phyloP scores from a whole-genome alignment of 2,329 filamentous ascomycete genomes.

The Cordyceps cateniannulata region DNA sequence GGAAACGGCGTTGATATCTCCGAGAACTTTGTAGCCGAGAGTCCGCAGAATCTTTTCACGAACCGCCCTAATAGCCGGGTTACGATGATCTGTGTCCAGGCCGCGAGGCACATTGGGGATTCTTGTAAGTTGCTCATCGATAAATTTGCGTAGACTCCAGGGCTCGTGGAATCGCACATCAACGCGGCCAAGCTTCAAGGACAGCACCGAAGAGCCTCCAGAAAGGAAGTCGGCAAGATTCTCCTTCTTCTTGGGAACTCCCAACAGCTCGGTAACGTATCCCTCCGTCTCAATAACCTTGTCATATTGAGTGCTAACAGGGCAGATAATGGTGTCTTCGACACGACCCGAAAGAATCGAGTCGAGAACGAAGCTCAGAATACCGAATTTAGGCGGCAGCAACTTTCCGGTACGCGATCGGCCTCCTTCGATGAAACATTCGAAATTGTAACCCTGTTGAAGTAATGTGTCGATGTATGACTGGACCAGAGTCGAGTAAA shows the following conservation, averaged over 20 bases:
- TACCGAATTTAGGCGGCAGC: conserved; percentile 89
- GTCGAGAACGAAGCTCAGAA: conserved; percentile 85
- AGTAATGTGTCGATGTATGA: conserved; percentile 90
- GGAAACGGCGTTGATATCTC: conserved; percentile 91
- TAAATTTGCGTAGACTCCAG: conserved; percentile 81
- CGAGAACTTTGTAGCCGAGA: conserved; percentile 84
- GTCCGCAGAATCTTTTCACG: conserved; percentile 73
- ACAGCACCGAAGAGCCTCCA: conserved; percentile 76
- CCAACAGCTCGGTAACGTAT: conserved; percentile 89
- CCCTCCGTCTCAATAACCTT: conserved; percentile 98
- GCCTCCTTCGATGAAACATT: conserved; percentile 96
- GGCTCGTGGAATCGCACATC: conserved; percentile 96
- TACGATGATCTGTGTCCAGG: conserved; percentile 39
- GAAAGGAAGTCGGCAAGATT: conserved; percentile 87
- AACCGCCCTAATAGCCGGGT: conserved; percentile 44
- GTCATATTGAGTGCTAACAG: conserved; percentile 96
- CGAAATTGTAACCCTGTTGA: conserved; percentile 86
- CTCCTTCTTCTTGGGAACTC: conserved; percentile 92
- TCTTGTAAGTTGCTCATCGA: conserved; percentile 64
- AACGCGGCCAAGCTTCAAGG: conserved; percentile 80
- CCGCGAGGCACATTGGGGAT: conserved; percentile 37
- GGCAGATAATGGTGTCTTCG: conserved; percentile 86
- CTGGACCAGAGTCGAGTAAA: conserved; percentile 92
- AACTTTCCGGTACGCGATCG: conserved; percentile 91
- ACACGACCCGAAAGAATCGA: conserved; percentile 83